A percentile compares a stretch with the other conserved stretches of the same genome.
Conservation (phyloP, 768 basidiomycete genomes). For the Trametes meyenii region DNA sequence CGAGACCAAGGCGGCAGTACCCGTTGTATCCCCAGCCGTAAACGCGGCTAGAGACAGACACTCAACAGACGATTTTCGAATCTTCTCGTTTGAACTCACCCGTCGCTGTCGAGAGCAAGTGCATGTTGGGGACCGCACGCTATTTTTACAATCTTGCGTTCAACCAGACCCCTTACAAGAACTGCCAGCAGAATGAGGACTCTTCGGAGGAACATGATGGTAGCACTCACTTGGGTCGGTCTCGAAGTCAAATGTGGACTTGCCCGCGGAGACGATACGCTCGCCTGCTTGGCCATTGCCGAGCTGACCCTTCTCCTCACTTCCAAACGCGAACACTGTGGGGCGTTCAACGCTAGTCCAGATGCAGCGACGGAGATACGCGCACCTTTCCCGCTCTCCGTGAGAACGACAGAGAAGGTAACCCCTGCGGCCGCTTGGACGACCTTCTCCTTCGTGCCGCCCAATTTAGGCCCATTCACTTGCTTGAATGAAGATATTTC, state of each 20-base stretch:
- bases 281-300: conserved; percentile 95
- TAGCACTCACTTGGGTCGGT: conserved; percentile 58
- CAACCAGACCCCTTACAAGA: conserved; percentile 74
- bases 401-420: conserved; percentile 82
- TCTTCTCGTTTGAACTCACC: conserved; percentile 44
- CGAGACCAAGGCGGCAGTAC: conserved; percentile 88
- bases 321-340: conserved; percentile 86
- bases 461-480: conserved; percentile 55
- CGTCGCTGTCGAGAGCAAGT: conserved; percentile 76
- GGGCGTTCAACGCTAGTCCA: not conserved
- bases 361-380: conserved; percentile 3
- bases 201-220: not conserved
- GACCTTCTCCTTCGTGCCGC: conserved; percentile 64
- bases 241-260: conserved; percentile 81
- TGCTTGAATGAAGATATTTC: conserved; percentile 70
- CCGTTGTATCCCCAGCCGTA: conserved; percentile 91
- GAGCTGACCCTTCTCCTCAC: conserved; percentile 89
- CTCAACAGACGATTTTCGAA: not conserved
- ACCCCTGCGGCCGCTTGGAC: conserved; percentile 80
- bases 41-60: conserved; percentile 54
- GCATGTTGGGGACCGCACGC: conserved; percentile 88
- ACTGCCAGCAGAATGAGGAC: conserved; percentile 44
- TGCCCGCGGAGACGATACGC: conserved; percentile 83
- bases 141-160: conserved; percentile 79
- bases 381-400: conserved; percentile 78